Percentiles rank a stretch among this genome's conserved stretches.
Evolutionary conservation across 2,329 filamentous ascomycete genomes (phyloP).

Genomic region (Beauveria australis): DNA sequence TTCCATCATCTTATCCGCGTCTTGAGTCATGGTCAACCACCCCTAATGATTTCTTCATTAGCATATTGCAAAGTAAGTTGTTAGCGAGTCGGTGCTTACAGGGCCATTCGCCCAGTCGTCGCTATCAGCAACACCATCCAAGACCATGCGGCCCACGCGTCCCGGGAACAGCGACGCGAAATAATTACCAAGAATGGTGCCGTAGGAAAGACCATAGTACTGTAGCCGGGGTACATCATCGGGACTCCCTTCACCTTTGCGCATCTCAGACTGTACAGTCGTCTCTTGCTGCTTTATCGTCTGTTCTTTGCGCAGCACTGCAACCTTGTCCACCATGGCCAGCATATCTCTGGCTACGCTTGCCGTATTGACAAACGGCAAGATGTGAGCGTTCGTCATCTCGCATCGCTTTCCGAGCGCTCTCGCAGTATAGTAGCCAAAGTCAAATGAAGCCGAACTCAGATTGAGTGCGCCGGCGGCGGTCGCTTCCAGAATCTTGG

Average conservation of each 20-base stretch:
- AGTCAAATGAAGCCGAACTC: conserved; percentile 16
- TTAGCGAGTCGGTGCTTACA: conserved; percentile 17
- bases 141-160: conserved; percentile 31
- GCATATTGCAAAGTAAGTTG: too few species aligned
- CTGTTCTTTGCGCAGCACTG: conserved; percentile 20
- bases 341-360: conserved; percentile 36
- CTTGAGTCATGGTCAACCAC: conserved; percentile 29
- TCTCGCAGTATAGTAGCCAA: conserved; percentile 18
- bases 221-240: conserved; percentile 24
- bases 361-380: conserved; percentile 27
- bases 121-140: conserved; percentile 31
- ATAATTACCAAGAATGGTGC: conserved; percentile 26
- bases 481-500: conserved; percentile 20
- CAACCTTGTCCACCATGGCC: conserved; percentile 32
- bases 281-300: not conserved
- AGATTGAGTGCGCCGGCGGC: conserved; percentile 22
- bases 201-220: conserved; percentile 45
- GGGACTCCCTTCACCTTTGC: too few species aligned
- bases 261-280: not conserved
- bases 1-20: conserved; percentile 28
- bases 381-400: conserved; percentile 20
- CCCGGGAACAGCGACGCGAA: conserved; percentile 28
- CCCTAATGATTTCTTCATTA: conserved; percentile 15
- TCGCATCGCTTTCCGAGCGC: conserved; percentile 24
- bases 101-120: conserved; percentile 26